These are phyloP conservation scores for Santalum album DNA, from an alignment of 164 flowering plant species.

Conservation along the genomic window DNA sequence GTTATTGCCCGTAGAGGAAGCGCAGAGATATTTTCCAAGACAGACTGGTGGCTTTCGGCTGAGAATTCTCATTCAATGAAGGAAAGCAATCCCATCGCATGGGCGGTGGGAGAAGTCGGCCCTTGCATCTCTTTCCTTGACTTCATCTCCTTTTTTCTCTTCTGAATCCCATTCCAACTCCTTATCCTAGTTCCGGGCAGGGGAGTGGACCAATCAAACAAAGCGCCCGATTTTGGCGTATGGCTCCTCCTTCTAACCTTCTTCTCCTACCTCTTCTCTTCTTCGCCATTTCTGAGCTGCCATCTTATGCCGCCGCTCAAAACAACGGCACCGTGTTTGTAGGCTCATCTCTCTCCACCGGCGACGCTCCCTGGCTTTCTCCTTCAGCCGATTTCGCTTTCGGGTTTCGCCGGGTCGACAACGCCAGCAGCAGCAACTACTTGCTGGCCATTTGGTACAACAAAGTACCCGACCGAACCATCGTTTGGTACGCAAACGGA, in stretches of 20 bases:
- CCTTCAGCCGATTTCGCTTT: slow-evolving; percentile 35
- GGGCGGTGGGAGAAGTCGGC: no score
- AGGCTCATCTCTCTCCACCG: slow-evolving; percentile 14
- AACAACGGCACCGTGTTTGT: slow-evolving; percentile 4
- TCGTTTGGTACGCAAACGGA: slow-evolving; percentile 24
- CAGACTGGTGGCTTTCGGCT: no score
- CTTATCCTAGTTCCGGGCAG: no score
- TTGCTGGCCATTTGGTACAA: slow-evolving; percentile 30
- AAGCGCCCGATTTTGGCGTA: no score
- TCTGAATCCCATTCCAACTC: no score
- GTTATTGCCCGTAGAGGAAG: no score
- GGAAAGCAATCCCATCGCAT: no score
- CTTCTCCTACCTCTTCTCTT: neutral
- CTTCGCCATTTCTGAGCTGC: neutral
- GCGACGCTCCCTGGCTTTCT: slow-evolving; percentile 19
- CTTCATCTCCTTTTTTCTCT: no score
- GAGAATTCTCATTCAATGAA: no score
- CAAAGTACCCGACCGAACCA: slow-evolving; percentile 24
- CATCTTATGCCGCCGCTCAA: slow-evolving; percentile 1
- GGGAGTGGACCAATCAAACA: no score
- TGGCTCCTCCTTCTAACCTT: neutral
- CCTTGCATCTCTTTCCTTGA: no score
- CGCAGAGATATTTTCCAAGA: no score
- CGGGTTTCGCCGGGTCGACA: slow-evolving; percentile 20
- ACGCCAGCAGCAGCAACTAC: slow-evolving; percentile 7